Conservation (phyloP, 257 asterid genomes). For the Henckelia pumila region DNA sequence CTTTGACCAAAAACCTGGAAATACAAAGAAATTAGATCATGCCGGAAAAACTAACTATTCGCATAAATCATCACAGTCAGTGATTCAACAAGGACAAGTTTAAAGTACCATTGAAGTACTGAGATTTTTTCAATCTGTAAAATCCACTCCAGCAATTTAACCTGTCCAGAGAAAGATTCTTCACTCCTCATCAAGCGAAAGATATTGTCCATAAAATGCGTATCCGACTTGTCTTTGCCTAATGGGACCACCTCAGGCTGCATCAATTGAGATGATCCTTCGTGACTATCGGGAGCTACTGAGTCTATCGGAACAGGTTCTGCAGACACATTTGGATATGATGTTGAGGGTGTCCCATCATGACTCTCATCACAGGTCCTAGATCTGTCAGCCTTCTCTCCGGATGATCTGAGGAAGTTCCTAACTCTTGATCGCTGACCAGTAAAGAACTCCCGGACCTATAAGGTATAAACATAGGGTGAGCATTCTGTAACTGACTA, state of each 20-base stretch:
- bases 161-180: constrained; percentile 86
- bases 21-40: constrained; percentile 24
- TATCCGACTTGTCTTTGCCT: constrained; percentile 60
- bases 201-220: constrained; percentile 58
- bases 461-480: constrained; percentile 21
- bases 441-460: constrained; percentile 87
- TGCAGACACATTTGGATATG: constrained; percentile 40
- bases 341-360: constrained; percentile 40
- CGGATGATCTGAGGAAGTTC: constrained; percentile 62
- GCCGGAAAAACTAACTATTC: constrained; percentile 14
- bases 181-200: constrained; percentile 79
- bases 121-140: constrained; percentile 65
- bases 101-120: constrained; percentile 65
- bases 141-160: constrained; percentile 84
- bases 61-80: constrained; percentile 17
- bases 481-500: constrained; percentile 9
- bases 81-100: constrained; percentile 4
- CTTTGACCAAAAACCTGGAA: constrained; percentile 79
- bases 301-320: constrained; percentile 65
- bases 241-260: constrained; percentile 43
- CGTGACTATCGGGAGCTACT: constrained; percentile 54
- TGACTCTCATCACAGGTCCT: constrained; percentile 37
- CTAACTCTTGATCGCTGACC: constrained; percentile 84
- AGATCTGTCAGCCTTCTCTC: constrained; percentile 55
- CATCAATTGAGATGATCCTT: constrained; percentile 57